Evolutionary conservation across 202 grass and related monocot genomes (phyloP).

Genomic region (Hordeum pubiflorum): DNA sequence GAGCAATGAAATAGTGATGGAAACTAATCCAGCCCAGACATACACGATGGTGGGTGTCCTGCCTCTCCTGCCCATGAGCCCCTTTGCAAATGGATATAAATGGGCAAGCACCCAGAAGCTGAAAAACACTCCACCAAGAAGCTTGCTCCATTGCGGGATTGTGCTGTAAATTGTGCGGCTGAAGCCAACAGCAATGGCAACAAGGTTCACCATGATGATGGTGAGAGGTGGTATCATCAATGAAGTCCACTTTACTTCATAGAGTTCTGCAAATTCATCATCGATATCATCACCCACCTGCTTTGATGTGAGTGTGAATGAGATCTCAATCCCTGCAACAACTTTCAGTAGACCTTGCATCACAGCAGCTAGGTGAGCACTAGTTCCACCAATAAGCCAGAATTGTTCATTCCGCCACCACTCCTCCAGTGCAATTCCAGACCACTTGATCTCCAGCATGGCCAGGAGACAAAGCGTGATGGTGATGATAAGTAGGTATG

Average conservation of each 20-base stretch:
- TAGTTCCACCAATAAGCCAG: constrained; percentile 95
- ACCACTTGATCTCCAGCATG: constrained; percentile 95
- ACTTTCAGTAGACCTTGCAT: constrained; percentile 94
- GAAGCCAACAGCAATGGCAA: constrained; percentile 90
- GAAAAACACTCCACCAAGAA: constrained; percentile 94
- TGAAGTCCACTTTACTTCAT: constrained; percentile 85
- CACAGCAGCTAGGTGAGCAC: constrained; percentile 86
- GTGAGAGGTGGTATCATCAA: constrained; percentile 86
- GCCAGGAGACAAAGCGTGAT: constrained; percentile 83
- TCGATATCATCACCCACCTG: constrained; percentile 65
- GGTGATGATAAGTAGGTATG: constrained; percentile 82
- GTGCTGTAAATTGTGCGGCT: constrained; percentile 85
- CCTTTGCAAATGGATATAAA: constrained; percentile 97
- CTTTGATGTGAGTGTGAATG: constrained; percentile 94
- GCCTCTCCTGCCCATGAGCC: constrained; percentile 92
- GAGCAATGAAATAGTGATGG: constrained; percentile 91
- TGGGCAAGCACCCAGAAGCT: constrained; percentile 97
- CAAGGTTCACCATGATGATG: constrained; percentile 95
- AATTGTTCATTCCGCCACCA: constrained; percentile 99
- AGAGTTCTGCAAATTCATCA: constrained; percentile 84
- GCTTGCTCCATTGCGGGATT: constrained; percentile 96
- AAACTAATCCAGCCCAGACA: constrained; percentile 87
- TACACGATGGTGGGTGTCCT: constrained; percentile 92
- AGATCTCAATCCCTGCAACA: constrained; percentile 89
- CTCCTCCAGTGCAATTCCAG: constrained; percentile 85